Conservation (phyloP, 495 filamentous ascomycete genomes). For the Aspergillus sclerotiicarbonarius region DNA sequence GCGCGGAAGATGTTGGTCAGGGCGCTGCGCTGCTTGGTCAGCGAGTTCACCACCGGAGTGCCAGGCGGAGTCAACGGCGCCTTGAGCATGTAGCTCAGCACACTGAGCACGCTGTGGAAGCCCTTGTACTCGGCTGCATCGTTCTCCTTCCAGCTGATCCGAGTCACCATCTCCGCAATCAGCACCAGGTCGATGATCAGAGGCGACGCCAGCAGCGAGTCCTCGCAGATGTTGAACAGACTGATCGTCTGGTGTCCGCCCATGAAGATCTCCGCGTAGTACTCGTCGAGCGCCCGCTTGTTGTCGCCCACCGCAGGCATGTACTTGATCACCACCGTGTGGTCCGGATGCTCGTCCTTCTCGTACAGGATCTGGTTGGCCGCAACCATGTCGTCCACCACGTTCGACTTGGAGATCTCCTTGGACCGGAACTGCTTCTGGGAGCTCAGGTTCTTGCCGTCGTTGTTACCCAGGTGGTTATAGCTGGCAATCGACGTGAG, state of each 20-base stretch:
- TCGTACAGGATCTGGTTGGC: constrained; percentile 89
- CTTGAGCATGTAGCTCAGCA: constrained; percentile 99
- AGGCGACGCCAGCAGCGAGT: constrained; percentile 94
- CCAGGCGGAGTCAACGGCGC: constrained; percentile 93
- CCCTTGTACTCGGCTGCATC: constrained; percentile 72
- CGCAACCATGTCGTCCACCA: constrained; percentile 98
- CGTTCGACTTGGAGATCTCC: constrained; percentile 98
- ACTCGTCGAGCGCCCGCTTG: constrained; percentile 98
- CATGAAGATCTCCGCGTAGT: constrained; percentile 99
- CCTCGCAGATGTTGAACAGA: constrained; percentile 98
- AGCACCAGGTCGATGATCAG: constrained; percentile 96
- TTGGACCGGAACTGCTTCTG: constrained; percentile 99
- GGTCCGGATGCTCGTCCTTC: constrained; percentile 82
- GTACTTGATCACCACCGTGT: constrained; percentile 95
- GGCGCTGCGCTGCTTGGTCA: constrained; percentile 93
- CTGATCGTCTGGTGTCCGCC: constrained; percentile 98
- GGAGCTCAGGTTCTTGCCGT: constrained; percentile 96
- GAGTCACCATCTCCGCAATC: constrained; percentile 95
- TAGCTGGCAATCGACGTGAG: constrained; percentile 98
- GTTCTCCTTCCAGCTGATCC: constrained; percentile 83
- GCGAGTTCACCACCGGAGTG: constrained; percentile 92
- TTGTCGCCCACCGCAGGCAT: constrained; percentile 99
- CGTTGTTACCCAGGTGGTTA: constrained; percentile 99
- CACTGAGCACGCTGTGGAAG: constrained; percentile 96
- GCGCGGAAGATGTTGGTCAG: constrained; percentile 99